phyloP scores from a whole-genome alignment of 2,329 filamentous ascomycete species.

The Diaporthe velutina region DNA sequence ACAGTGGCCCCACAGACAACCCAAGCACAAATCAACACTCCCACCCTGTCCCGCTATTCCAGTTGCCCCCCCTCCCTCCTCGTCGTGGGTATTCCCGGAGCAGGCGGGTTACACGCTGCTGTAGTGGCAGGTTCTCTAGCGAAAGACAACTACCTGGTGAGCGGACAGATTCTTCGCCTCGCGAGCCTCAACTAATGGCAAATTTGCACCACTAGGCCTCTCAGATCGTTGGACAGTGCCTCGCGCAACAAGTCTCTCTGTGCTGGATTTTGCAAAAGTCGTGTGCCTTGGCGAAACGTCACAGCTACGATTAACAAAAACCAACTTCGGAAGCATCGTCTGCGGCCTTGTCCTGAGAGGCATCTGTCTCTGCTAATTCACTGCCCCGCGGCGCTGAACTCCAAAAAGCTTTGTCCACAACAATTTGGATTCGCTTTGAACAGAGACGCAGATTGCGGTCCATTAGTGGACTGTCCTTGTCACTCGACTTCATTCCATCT shows the following conservation, averaged over 20 bases:
- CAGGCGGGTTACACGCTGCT: conserved; percentile 26
- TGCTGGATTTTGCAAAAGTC: not conserved
- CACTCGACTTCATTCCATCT: conserved; percentile 12
- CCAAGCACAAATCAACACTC: conserved; percentile 24
- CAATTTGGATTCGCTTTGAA: not conserved
- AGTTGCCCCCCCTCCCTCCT: conserved; percentile 29
- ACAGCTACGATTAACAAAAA: not conserved
- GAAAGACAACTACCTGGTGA: conserved; percentile 17
- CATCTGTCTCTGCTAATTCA: not conserved
- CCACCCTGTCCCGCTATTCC: conserved; percentile 34
- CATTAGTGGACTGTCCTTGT: not conserved
- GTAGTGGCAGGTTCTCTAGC: not conserved
- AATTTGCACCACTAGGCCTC: not conserved
- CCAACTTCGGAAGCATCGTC: not conserved
- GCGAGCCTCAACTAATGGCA: conserved; percentile 12
- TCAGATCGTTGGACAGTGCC: not conserved
- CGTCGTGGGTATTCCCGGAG: conserved; percentile 16
- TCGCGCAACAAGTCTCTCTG: not conserved
- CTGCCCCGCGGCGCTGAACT: not conserved
- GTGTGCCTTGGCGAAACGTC: conserved; percentile 14
- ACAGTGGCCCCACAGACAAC: conserved; percentile 36
- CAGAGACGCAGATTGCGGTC: not conserved
- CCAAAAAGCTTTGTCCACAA: not conserved
- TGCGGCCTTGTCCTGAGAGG: not conserved
- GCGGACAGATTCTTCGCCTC: conserved; percentile 3